Evolutionary conservation across 139 green algal species (phyloP).

Genomic region (Closterium sp.): DNA sequence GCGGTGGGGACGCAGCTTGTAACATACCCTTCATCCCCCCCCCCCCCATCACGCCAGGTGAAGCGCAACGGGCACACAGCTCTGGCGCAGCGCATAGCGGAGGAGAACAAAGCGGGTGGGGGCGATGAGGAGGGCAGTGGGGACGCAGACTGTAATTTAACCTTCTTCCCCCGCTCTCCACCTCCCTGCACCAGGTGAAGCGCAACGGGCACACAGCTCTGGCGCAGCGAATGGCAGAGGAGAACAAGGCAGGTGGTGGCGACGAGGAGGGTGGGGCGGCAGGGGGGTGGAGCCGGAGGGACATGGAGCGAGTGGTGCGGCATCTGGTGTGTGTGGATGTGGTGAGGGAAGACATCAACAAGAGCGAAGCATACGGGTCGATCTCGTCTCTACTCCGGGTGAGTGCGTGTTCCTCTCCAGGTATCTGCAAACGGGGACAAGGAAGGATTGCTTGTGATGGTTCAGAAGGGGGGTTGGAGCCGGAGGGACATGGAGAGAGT

Average conservation of each 20-base stretch:
- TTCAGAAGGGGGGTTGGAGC: slow-evolving; percentile 29
- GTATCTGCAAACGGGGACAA: too few relatives aligned
- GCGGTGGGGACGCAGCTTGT: slow-evolving; percentile 14
- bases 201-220: slow-evolving; percentile 42
- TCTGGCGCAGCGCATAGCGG: slow-evolving; percentile 27
- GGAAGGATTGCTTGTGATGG: too few relatives aligned
- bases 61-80: too few relatives aligned
- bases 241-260: background rate
- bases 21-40: too few relatives aligned
- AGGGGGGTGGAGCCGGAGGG: slow-evolving; percentile 45
- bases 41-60: too few relatives aligned
- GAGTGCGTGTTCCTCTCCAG: too few relatives aligned
- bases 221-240: slow-evolving; percentile 25
- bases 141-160: slow-evolving; percentile 8
- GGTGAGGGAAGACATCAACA: slow-evolving; percentile 42
- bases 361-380: slow-evolving; percentile 38
- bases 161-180: background rate
- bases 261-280: slow-evolving; percentile 22
- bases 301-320: slow-evolving; percentile 50
- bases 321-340: slow-evolving; percentile 50
- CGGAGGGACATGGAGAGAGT: slow-evolving; percentile 54
- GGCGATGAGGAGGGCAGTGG: too few relatives aligned
- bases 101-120: too few relatives aligned
- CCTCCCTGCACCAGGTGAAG: slow-evolving; percentile 43
- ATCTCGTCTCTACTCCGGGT: too few relatives aligned